Evolutionary conservation across 345 rosid genomes (phyloP), one percentile per base, ranked within the genome.

Genomic region (Populus euphratica): DNA sequence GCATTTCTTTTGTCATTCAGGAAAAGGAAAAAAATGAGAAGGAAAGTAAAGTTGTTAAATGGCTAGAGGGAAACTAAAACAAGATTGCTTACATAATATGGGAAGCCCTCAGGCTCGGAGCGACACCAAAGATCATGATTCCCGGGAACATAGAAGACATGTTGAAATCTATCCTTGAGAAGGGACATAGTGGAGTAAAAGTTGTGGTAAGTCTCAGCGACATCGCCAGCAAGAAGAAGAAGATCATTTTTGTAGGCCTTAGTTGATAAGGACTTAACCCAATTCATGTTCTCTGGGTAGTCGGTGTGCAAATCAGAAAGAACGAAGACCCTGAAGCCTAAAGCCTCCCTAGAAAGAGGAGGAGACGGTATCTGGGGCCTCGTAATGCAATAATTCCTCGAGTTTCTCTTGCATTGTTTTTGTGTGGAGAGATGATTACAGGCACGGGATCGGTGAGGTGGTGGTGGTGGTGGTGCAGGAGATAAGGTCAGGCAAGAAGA

Each of bases 121-220:
- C 89, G 91, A 78, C 92, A 88, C 92, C 92, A 91, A 54, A 88
- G 87, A 74, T 91, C 90, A 75, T 91, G 92, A 75, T 91, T 91
- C 64, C 91, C 91, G 17, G 94, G 94, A 16, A 88, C 86, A 72
- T 61, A 91, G 43, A 91, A 86, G 64, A 89, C 88, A 69, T 85
- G 85, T 35, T 75, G 70, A 67, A 89, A 89, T 72, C 83, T 82
- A 67, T 88, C 91, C 82, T 86, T 89, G 87, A 91, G 73, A 68
- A 87, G 86, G 49, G 88, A 84, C 92, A 91, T 86, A 0, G 92
- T 89, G 29, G 74, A 71, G 75, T 77, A 68, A n/a, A 91, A 89
- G 33, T 88, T 83, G 59, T 75, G 29, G 47, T 72, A 82, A 1
- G 86, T 85, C 85, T 91, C 92, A 0, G 94, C 92, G 4, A 91